These are phyloP conservation scores for Crotalaria pallida DNA, from an alignment of 306 rosid species.

Conservation along the genomic window DNA sequence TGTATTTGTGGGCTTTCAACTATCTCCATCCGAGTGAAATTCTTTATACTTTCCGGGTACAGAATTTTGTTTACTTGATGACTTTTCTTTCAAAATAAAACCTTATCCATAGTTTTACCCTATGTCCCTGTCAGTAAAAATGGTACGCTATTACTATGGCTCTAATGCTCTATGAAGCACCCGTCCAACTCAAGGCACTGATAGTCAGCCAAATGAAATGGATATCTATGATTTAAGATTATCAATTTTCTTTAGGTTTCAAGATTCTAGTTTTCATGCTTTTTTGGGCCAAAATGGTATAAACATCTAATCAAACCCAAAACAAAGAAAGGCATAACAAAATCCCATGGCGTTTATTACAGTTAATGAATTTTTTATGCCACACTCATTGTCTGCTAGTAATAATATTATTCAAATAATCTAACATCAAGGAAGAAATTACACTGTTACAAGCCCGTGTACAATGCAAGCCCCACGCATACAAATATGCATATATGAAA, in stretches of 20 bases:
- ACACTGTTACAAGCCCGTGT: background rate
- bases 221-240: background rate
- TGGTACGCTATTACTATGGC: background rate
- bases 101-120: no score
- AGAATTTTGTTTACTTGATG: no score
- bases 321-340: background rate
- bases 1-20: no score
- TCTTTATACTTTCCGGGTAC: no score
- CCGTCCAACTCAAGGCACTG: background rate
- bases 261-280: background rate
- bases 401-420: conserved; percentile 10
- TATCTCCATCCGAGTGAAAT: no score
- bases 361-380: background rate
- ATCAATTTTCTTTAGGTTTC: no score
- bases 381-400: background rate
- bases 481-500: conserved; percentile 3
- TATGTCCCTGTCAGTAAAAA: background rate
- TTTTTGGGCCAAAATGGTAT: background rate
- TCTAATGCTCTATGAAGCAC: no score
- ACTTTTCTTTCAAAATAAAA: no score
- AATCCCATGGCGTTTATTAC: background rate
- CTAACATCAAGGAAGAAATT: conserved; percentile 15
- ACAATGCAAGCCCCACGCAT: background rate
- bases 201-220: background rate
- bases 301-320: background rate